Evolutionary conservation across 345 rosid genomes (phyloP).

Genomic region (Eucalyptus sp.): DNA sequence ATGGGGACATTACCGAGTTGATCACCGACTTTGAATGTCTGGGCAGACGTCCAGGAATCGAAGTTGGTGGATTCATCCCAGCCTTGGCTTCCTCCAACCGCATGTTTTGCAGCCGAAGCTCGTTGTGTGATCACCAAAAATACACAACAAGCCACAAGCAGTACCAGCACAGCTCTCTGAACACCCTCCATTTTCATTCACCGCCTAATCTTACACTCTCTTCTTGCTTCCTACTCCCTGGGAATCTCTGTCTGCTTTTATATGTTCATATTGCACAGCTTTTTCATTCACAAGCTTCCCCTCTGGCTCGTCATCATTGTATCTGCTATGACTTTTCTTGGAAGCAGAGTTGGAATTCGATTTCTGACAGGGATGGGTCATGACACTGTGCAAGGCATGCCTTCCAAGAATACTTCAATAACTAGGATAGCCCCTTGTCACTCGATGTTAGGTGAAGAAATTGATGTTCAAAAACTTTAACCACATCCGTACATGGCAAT

Average conservation of each 20-base stretch:
- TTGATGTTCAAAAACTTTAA: neutral
- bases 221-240: neutral
- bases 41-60: conserved; percentile 52
- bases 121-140: conserved; percentile 1
- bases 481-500: neutral
- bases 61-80: conserved; percentile 79
- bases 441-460: neutral
- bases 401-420: neutral
- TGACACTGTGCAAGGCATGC: neutral
- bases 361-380: neutral
- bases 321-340: neutral
- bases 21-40: conserved; percentile 76
- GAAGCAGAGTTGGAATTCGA: neutral
- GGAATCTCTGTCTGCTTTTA: neutral
- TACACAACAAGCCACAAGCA: conserved; percentile 12
- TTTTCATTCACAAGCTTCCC: neutral
- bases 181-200: conserved; percentile 10
- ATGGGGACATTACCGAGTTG: conserved; percentile 38
- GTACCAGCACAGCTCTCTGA: conserved; percentile 2
- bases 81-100: conserved; percentile 85
- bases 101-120: conserved; percentile 42
- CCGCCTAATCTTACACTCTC: neutral
- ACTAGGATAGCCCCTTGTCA: neutral
- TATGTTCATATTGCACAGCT: neutral
- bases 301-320: neutral